A percentile compares a stretch with the other conserved stretches of the same genome.
phyloP scores from a whole-genome alignment of 495 filamentous ascomycete genomes.

The Lindgomyces ingoldianus region DNA sequence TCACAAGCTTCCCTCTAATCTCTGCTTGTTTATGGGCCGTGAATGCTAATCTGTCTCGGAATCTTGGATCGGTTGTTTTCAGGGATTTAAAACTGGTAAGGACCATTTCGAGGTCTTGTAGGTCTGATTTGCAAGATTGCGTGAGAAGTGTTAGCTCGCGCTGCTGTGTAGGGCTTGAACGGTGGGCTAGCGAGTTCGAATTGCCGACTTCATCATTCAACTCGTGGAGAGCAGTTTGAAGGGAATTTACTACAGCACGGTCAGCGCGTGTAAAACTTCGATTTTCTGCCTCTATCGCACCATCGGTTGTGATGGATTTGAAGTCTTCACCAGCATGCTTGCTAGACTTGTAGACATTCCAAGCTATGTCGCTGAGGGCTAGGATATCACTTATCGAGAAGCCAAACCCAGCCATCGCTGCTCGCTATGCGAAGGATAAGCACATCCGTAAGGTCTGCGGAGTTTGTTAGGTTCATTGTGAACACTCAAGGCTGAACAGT shows the following conservation, averaged over 20 bases:
- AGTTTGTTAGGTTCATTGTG: neutral
- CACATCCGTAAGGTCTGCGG: neutral
- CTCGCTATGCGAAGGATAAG: neutral
- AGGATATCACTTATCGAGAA: conserved; percentile 28
- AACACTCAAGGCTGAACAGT: neutral
- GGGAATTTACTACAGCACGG: neutral
- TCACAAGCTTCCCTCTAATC: conserved; percentile 2
- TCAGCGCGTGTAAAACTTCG: neutral
- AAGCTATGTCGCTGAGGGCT: conserved; percentile 8
- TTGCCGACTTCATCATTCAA: conserved; percentile 10
- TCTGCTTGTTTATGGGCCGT: conserved; percentile 12
- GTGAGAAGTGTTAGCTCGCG: neutral
- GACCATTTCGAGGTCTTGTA: neutral
- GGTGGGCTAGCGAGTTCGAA: conserved; percentile 18
- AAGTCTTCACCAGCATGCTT: conserved; percentile 24
- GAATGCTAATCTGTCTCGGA: conserved; percentile 19
- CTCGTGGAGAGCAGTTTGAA: conserved; percentile 5
- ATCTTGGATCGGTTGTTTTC: neutral
- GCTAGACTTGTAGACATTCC: conserved; percentile 23
- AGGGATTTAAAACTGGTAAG: conserved; percentile 5
- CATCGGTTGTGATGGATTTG: conserved; percentile 20
- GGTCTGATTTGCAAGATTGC: neutral
- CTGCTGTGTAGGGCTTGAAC: conserved; percentile 2
- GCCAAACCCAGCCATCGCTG: conserved; percentile 29
- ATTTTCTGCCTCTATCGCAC: neutral